Base-by-base conservation (phyloP, 2,329 filamentous ascomycete species). In the Hymenoscyphus fructigenus region DNA sequence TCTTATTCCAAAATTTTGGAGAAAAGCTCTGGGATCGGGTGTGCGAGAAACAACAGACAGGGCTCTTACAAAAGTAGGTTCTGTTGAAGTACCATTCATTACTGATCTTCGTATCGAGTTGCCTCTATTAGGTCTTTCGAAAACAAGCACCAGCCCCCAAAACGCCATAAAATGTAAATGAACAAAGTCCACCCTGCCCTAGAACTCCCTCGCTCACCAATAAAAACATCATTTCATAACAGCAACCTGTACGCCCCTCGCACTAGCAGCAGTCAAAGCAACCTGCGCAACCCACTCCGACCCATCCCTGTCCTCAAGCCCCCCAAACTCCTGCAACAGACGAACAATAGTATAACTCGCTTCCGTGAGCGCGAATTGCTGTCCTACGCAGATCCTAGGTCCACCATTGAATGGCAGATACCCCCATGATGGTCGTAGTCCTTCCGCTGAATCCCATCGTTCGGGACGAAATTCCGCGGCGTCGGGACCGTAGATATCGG, bases 341-440 rank as follows among this genome's bases (percentile, higher is more conserved):
- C 75, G 72, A 20, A 75, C 73, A 56, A 77, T 70, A 10, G 72
- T 72, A 65, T 77, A 78, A 2, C 71, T 71, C 5, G 73, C 75
- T 66, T 77, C 76, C 0, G 72, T 75, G n/a, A 78, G 67, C n/a
- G 76, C 76, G 60, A 74, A 78, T 67, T 77, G 75, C 62, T 77
- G 72, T 28, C 72, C 77, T 28, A 76, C 68, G 66, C 75, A 77
- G 34, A 77, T 73, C 17, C 76, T 68, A 10, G 75, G 73, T 12
- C 78, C 76, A 4, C 74, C 73, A 62, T 78, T 77, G 69, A 84
- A 84, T 14, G 81, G 81, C 0, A 83, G 67, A 67, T 80, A 84
- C 10, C 73, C 77, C 81, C 32, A 79, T 71, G 10, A 84, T 78
- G 69, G 84, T 80, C 65, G 82, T 4, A 72, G 59, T 1, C 64